Evolutionary conservation across 305 asterid species (phyloP), one percentile per base, ranked within the genome.

Genomic region (Caryopteris hybrid): DNA sequence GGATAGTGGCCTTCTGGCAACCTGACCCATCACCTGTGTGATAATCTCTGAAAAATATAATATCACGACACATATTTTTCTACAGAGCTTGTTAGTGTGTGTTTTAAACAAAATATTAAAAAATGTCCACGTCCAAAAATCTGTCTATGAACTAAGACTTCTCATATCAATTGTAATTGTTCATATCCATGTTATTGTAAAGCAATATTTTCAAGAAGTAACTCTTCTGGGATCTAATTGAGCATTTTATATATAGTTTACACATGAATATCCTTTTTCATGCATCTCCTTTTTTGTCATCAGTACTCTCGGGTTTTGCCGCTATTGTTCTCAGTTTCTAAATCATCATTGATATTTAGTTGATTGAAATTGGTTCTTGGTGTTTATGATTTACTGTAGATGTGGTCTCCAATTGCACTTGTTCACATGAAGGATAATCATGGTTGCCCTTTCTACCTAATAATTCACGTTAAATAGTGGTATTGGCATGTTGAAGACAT

Each of bases 281-380:
- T 70, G 73, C 54, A 42, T 53, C 34, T 60, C 47, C 52, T 11
- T 20, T 43, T 56, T 47, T 20, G 21, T 51, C 42, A 41, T 48
- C 54, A 27, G n/a, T 14, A 14, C 12, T 39, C 22, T 52, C 25
- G 52, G 21, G 46, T 8, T 48, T 16, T 13, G 27, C 53, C 50
- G 33, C 58, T 21, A 17, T 68, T 20, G 60, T 65, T 12, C 14
- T 76, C 68, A 52, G 17, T 60, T 18, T 68, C 57, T 39, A 23
- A 23, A 63, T 33, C 64, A 47, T 25, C 27, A 13, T 25, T 61
- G 9, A 13, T 64, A n/a, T 54, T 39, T 53, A 57, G 65, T 43
- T 48, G 58, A 64, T 66, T 27, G 69, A 62, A 41, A 70, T 66
- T 34, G 22, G 66, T 17, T 47, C 36, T 21, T 61, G 39, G 14